Conservation (phyloP, 352 stramenopile species). For the Globisporangium apiculatum region DNA sequence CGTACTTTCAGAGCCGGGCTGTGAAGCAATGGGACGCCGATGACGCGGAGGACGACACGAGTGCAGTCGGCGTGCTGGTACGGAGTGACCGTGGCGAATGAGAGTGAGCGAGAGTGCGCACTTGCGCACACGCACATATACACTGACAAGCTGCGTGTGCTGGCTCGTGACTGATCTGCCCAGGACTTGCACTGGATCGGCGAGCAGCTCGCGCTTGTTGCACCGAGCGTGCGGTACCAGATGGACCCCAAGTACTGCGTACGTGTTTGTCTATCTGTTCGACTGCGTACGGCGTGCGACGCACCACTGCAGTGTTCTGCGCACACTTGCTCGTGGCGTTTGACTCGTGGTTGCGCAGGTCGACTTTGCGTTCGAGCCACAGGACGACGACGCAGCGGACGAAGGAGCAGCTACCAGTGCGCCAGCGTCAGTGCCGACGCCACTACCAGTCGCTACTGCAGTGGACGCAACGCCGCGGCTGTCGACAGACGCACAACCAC, state of each 20-base stretch:
- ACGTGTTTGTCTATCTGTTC: conserved; percentile 12
- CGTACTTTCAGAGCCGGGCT: conserved; percentile 52
- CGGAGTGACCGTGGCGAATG: neutral
- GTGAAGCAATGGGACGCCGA: conserved; percentile 68
- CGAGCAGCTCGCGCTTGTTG: conserved; percentile 36
- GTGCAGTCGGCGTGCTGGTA: conserved; percentile 33
- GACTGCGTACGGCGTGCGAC: too few species aligned
- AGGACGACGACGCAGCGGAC: conserved; percentile 10
- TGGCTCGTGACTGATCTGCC: neutral
- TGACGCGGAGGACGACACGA: conserved; percentile 20
- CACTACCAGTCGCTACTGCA: neutral
- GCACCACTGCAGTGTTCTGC: too few species aligned
- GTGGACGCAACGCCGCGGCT: neutral
- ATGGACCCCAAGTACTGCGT: conserved; percentile 78
- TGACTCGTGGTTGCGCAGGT: conserved; percentile 12
- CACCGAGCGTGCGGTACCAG: conserved; percentile 44
- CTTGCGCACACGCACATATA: neutral
- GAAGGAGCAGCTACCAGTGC: neutral
- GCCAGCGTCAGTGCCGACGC: neutral
- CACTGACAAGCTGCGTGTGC: conserved; percentile 4
- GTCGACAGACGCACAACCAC: neutral
- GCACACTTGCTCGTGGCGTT: neutral
- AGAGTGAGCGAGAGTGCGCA: too few species aligned
- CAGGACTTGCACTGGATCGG: conserved; percentile 72
- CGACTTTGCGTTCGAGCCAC: conserved; percentile 32